Percentiles rank a stretch among this genome's conserved stretches.
These are phyloP conservation scores for Carex parvula DNA, from an alignment of 176 grass and related monocot species.

Conservation along the genomic window DNA sequence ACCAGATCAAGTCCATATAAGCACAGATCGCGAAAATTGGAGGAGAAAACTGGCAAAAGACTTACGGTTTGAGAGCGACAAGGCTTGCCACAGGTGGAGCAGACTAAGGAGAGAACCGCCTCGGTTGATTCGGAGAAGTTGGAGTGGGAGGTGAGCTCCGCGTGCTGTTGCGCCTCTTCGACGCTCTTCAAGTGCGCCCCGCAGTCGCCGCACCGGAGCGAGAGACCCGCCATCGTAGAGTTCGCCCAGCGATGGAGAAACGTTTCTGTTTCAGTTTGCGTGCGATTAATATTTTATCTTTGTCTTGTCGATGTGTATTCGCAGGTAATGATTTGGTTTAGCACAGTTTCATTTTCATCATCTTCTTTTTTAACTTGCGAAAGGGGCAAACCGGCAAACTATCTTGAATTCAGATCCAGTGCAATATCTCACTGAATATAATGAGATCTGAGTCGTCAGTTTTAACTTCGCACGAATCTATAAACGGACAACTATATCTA, in stretches of 20 bases:
- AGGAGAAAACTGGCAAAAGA: not conserved
- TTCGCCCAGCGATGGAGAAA: not conserved
- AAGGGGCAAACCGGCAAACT: too few species aligned
- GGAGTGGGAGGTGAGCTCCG: slow-evolving; percentile 83
- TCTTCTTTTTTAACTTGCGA: too few species aligned
- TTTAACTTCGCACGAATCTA: too few species aligned
- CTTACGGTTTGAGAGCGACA: slow-evolving; percentile 84
- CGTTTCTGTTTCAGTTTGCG: not conserved
- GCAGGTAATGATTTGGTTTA: too few species aligned
- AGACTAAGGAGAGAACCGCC: slow-evolving; percentile 90
- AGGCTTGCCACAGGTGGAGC: slow-evolving; percentile 79
- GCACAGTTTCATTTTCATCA: too few species aligned
- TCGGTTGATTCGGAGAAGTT: slow-evolving; percentile 91
- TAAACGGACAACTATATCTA: too few species aligned
- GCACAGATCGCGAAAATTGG: not conserved
- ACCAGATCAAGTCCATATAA: not conserved
- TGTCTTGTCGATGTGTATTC: not conserved
- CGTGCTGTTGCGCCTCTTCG: slow-evolving; percentile 92
- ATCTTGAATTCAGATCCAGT: too few species aligned
- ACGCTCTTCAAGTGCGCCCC: slow-evolving; percentile 91
- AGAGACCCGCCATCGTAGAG: slow-evolving; percentile 64
- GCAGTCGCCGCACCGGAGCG: slow-evolving; percentile 83
- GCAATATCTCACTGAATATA: too few species aligned
- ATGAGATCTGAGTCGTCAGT: too few species aligned
- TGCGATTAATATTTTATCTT: not conserved